Conservation (phyloP, 2,329 filamentous ascomycete species). For the Phoma herbarum region DNA sequence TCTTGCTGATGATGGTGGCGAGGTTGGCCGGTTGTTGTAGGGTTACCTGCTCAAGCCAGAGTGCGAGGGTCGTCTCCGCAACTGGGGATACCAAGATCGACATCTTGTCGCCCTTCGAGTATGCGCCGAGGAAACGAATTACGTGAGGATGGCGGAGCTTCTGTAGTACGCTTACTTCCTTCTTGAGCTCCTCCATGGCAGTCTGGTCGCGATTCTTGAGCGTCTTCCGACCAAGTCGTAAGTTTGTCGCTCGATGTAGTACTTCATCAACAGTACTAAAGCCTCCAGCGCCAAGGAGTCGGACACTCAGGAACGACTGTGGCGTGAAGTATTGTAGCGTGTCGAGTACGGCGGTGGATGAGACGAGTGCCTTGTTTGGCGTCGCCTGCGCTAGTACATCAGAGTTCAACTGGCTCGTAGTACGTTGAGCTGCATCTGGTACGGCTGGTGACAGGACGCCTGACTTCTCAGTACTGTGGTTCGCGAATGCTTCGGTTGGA, state of each 20-base stretch:
- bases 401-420: neutral
- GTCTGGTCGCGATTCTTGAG: constrained; percentile 48
- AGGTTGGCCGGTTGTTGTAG: constrained; percentile 36
- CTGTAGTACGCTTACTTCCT: constrained; percentile 49
- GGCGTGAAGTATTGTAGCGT: constrained; percentile 21
- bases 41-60: constrained; percentile 42
- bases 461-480: neutral
- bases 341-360: constrained; percentile 15
- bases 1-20: constrained; percentile 38
- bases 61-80: constrained; percentile 48
- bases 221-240: constrained; percentile 48
- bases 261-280: constrained; percentile 52
- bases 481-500: constrained; percentile 3
- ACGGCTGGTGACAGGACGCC: neutral
- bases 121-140: constrained; percentile 50
- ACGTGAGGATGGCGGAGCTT: constrained; percentile 52
- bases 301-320: constrained; percentile 47
- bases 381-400: neutral
- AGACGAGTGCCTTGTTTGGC: neutral
- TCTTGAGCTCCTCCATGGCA: constrained; percentile 45
- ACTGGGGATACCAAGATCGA: constrained; percentile 50
- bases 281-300: constrained; percentile 48
- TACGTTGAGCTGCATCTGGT: neutral
- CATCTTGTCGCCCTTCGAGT: constrained; percentile 49
- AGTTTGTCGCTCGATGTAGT: constrained; percentile 45